Base-by-base conservation (phyloP, 345 rosid genomes). In the Kernera saxatilis region DNA sequence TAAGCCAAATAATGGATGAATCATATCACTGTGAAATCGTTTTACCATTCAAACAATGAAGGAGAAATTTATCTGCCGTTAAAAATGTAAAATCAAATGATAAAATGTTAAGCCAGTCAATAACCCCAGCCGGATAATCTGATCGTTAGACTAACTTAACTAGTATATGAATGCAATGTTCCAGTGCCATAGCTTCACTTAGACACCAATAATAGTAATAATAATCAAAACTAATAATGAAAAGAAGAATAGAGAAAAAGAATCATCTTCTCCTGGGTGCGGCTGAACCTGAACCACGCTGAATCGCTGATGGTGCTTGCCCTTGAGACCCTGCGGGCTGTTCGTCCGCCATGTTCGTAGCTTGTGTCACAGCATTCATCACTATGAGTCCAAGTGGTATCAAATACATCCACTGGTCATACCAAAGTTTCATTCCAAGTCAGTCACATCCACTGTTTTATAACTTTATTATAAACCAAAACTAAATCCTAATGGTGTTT, bases 311-410 rank as follows among this genome's bases (percentile, higher is more conserved):
- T 32, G 69, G 69, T 48, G 69, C 56, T 64, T 64, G 69, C 33
- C 56, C 69, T 64, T 48, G 56, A 48, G 69, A 2, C 44, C 69
- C 56, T 2, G 45, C 69, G 9, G 69, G 56, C 11, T 48, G 44
- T 48, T 64, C 69, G 2, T 64, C 69, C 3, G 56, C 69, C 32
- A 22, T 21, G 55, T 63, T 63, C 4, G 30, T 45, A 0, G 68
- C 68, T 63, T 63, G 68, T 45, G 68, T 63, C 27, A 45, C 68
- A 63, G 68, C 68, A 63, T 63, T 63, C 68, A 63, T 63, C 5
- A 63, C 32, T 49, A 64, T 48, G 30, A 48, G 69, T 10, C 69
- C 69, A 48, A 64, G 56, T 32, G 69, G 69, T 64, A 64, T 64
- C 56, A 64, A 64, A 23, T 48, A 64, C 69, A 64, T 64, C 69